phyloP scores from a whole-genome alignment of 2,329 filamentous ascomycete species.

The Sphaerostilbella broomeana region DNA sequence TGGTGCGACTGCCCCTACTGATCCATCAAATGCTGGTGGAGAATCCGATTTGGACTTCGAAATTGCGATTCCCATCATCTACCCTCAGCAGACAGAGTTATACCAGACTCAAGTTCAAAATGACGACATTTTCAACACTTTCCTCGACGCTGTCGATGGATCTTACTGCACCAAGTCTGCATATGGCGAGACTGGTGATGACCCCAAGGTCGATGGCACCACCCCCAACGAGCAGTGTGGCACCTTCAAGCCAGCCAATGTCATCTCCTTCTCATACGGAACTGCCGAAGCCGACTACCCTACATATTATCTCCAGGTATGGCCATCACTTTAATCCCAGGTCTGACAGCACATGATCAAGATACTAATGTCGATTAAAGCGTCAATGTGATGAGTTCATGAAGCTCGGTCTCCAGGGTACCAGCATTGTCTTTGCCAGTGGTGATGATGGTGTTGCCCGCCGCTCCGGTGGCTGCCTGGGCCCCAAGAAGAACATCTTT shows the following conservation, averaged over 20 bases:
- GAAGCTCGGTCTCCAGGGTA: slow-evolving; percentile 48
- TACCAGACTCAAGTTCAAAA: slow-evolving; percentile 36
- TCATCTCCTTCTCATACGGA: slow-evolving; percentile 49
- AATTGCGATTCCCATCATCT: slow-evolving; percentile 45
- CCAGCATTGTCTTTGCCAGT: slow-evolving; percentile 40
- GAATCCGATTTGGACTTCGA: slow-evolving; percentile 51
- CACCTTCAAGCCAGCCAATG: slow-evolving; percentile 38
- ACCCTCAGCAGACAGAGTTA: slow-evolving; percentile 44
- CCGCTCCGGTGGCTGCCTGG: slow-evolving; percentile 15
- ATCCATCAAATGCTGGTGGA: slow-evolving; percentile 23
- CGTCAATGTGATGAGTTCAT: slow-evolving; percentile 51
- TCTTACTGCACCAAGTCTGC: slow-evolving; percentile 30
- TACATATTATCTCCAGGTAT: slow-evolving; percentile 34
- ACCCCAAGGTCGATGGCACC: slow-evolving; percentile 33
- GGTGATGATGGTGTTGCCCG: slow-evolving; percentile 18
- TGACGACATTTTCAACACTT: slow-evolving; percentile 35
- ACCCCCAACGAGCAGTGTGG: slow-evolving; percentile 40
- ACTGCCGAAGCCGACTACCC: slow-evolving; percentile 46
- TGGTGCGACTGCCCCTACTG: slow-evolving; percentile 37
- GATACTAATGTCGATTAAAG: too few species aligned
- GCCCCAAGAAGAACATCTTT: slow-evolving; percentile 34
- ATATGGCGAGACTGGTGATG: slow-evolving; percentile 33
- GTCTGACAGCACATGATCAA: too few species aligned
- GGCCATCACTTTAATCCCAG: too few species aligned
- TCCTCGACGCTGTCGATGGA: slow-evolving; percentile 40